Conservation (phyloP, 2,329 filamentous ascomycete genomes). For the Rhinocladiella similis region DNA sequence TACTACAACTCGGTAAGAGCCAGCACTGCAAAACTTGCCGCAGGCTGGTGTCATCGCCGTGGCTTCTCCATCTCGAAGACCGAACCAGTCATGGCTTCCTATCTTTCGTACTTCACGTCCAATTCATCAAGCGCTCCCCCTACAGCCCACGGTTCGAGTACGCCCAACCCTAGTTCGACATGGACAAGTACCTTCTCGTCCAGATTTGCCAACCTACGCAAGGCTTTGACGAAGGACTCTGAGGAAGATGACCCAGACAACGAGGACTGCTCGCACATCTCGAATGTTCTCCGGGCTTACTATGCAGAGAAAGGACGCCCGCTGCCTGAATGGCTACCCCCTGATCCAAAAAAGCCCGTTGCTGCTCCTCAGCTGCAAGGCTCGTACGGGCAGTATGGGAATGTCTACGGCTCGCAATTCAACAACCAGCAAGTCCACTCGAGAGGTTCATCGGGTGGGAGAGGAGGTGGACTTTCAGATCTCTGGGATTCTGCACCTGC, state of each 20-base stretch:
- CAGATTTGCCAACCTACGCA: slow-evolving; percentile 61
- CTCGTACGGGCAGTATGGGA: slow-evolving; percentile 57
- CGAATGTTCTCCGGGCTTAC: slow-evolving; percentile 87
- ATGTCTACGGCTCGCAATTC: slow-evolving; percentile 32
- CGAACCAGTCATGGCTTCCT: slow-evolving; percentile 20
- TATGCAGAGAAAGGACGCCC: slow-evolving; percentile 83
- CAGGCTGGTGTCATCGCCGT: too few relatives aligned
- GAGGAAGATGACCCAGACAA: slow-evolving; percentile 61
- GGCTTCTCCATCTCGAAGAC: not conserved
- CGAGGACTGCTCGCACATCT: slow-evolving; percentile 91
- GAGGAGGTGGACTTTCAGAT: slow-evolving; percentile 56
- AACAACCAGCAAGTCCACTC: slow-evolving; percentile 33
- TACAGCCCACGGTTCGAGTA: slow-evolving; percentile 11
- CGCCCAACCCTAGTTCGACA: slow-evolving; percentile 19
- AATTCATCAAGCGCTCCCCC: slow-evolving; percentile 13
- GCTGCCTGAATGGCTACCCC: slow-evolving; percentile 84
- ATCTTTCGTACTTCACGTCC: slow-evolving; percentile 28
- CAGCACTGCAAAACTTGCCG: too few relatives aligned
- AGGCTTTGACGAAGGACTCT: slow-evolving; percentile 67
- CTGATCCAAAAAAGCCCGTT: slow-evolving; percentile 76
- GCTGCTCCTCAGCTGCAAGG: slow-evolving; percentile 42
- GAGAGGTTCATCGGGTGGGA: slow-evolving; percentile 39
- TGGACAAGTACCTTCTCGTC: slow-evolving; percentile 60
- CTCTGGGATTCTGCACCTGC: slow-evolving; percentile 54
- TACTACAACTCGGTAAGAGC: too few relatives aligned